phyloP scores from a whole-genome alignment of 2,329 filamentous ascomycete species.

The Davidsoniella neocaledoniae region DNA sequence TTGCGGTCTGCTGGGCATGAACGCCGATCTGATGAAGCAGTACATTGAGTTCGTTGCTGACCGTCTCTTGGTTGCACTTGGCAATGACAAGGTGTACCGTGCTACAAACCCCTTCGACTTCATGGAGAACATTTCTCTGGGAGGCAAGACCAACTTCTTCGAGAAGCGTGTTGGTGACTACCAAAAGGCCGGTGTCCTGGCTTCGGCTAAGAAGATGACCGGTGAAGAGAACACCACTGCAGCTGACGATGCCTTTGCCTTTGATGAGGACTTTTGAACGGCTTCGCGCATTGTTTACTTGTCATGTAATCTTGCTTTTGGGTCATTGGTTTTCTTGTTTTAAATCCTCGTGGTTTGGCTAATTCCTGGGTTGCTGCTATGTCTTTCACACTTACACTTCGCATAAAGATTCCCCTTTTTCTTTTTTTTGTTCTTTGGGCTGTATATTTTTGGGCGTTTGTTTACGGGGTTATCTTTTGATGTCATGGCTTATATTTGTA shows the following conservation, averaged over 20 bases:
- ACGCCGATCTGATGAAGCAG: slow-evolving; percentile 92
- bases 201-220: slow-evolving; percentile 60
- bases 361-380: no score
- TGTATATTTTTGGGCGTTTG: no score
- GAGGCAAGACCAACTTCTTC: slow-evolving; percentile 99
- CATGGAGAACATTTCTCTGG: slow-evolving; percentile 99
- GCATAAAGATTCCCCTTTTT: no score
- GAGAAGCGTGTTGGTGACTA: slow-evolving; percentile 99
- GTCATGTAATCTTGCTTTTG: no score
- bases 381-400: no score
- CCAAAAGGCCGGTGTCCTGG: slow-evolving; percentile 99
- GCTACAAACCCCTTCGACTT: slow-evolving; percentile 96
- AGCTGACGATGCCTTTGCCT: slow-evolving; percentile 67
- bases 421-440: no score
- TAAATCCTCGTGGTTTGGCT: no score
- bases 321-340: no score
- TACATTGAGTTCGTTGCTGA: slow-evolving; percentile 99
- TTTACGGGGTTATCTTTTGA: no score
- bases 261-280: slow-evolving; percentile 90
- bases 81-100: slow-evolving; percentile 89
- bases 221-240: slow-evolving; percentile 26
- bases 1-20: slow-evolving; percentile 91
- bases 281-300: neutral
- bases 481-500: no score
- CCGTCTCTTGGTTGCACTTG: slow-evolving; percentile 78